Conservation (phyloP, 129 eudicot species). For the Sambucus nigra region DNA sequence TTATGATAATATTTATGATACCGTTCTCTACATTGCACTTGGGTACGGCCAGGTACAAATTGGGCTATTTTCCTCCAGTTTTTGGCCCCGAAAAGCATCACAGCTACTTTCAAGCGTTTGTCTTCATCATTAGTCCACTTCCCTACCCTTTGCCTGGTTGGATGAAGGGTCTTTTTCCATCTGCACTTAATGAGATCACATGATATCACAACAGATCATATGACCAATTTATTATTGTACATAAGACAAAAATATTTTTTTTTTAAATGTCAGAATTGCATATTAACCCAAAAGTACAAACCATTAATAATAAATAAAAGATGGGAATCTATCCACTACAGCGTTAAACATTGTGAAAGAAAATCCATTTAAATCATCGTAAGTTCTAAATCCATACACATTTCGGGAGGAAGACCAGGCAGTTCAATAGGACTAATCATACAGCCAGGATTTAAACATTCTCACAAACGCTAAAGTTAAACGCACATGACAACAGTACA, state of each 20-base stretch:
- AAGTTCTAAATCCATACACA: too few relatives aligned
- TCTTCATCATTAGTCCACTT: slow-evolving; percentile 70
- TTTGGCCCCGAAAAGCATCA: slow-evolving; percentile 63
- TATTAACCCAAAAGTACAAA: not conserved
- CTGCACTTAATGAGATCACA: slow-evolving; percentile 25
- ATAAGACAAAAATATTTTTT: too few relatives aligned
- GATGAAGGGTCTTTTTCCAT: slow-evolving; percentile 73
- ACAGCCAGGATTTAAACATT: too few relatives aligned
- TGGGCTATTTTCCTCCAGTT: slow-evolving; percentile 64
- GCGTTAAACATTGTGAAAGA: too few relatives aligned
- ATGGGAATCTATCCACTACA: too few relatives aligned
- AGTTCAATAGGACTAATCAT: too few relatives aligned
- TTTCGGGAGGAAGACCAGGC: too few relatives aligned
- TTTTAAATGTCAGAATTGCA: too few relatives aligned
- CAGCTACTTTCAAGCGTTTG: slow-evolving; percentile 69
- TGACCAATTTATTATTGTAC: not conserved
- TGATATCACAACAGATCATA: not conserved
- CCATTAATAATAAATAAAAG: not conserved
- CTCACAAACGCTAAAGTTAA: too few relatives aligned
- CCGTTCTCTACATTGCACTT: slow-evolving; percentile 92
- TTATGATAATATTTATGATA: not conserved
- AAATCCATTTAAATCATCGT: too few relatives aligned
- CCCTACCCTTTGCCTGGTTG: slow-evolving; percentile 63
- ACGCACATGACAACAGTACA: too few relatives aligned
- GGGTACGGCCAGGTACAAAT: slow-evolving; percentile 81